These are phyloP conservation scores for Starmerella tilneyi DNA, from an alignment of 805 yeast species.

Conservation along the genomic window DNA sequence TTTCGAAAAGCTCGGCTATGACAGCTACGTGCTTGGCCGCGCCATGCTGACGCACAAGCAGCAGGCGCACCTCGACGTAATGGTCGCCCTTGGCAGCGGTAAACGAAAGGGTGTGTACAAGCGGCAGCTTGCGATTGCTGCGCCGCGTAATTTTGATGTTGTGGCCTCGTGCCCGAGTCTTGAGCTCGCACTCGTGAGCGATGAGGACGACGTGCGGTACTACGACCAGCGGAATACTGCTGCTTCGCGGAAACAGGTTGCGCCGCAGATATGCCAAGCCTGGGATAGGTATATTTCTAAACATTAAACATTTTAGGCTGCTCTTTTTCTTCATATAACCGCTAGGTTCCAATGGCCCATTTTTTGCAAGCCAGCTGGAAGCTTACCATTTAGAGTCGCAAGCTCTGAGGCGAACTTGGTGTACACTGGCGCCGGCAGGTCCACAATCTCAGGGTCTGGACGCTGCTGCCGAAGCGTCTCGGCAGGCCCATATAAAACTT, in stretches of 20 bases:
- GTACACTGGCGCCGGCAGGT: slow-evolving; percentile 31
- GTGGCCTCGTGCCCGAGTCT: slow-evolving; percentile 17
- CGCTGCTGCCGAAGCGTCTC: slow-evolving; percentile 28
- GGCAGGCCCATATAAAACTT: slow-evolving; percentile 38
- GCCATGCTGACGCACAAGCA: slow-evolving; percentile 28
- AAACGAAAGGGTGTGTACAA: slow-evolving; percentile 30
- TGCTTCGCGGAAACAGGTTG: slow-evolving; percentile 81
- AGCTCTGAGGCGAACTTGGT: slow-evolving; percentile 30
- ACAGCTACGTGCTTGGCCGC: slow-evolving; percentile 26
- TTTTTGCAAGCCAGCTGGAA: slow-evolving; percentile 32
- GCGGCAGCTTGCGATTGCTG: slow-evolving; percentile 38
- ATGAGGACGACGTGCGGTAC: slow-evolving; percentile 18
- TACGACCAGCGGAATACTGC: slow-evolving; percentile 44
- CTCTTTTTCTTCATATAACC: slow-evolving; percentile 16
- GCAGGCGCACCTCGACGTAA: slow-evolving; percentile 34
- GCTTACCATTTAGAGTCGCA: slow-evolving; percentile 24
- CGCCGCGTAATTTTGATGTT: slow-evolving; percentile 28
- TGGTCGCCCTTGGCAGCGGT: slow-evolving; percentile 41
- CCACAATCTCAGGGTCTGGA: slow-evolving; percentile 37
- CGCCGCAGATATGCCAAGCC: slow-evolving; percentile 43
- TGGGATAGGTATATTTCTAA: slow-evolving; percentile 5
- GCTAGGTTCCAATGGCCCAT: slow-evolving; percentile 30
- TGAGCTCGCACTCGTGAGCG: slow-evolving; percentile 13
- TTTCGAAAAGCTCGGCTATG: slow-evolving; percentile 41
- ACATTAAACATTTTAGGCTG: not conserved